Evolutionary conservation across 2,329 filamentous ascomycete species (phyloP).

Genomic region (Neofusicoccum kwambonambiense): DNA sequence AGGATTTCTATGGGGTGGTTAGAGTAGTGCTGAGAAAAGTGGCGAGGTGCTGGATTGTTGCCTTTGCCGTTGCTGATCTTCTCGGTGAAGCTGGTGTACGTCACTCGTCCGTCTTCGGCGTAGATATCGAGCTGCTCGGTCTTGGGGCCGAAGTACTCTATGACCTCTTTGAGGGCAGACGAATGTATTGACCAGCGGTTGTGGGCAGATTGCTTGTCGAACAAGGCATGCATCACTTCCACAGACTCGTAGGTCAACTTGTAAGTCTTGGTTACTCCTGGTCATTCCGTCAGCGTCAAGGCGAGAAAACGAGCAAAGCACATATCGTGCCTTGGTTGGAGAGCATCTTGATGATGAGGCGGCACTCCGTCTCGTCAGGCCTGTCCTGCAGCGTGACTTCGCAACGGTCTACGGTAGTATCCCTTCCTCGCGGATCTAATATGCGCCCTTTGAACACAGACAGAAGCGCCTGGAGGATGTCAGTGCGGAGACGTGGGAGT

Average conservation of each 20-base stretch:
- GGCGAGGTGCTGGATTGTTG: constrained; percentile 26
- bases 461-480: constrained; percentile 48
- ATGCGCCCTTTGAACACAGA: constrained; percentile 71
- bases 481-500: background rate
- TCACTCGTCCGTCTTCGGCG: constrained; percentile 65
- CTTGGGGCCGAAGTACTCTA: constrained; percentile 77
- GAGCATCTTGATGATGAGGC: constrained; percentile 70
- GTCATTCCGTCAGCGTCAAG: background rate
- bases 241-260: constrained; percentile 71
- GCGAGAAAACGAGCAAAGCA: background rate
- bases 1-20: constrained; percentile 58
- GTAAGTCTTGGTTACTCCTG: constrained; percentile 73
- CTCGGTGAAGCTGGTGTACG: constrained; percentile 80
- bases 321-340: constrained; percentile 63
- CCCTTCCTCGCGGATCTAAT: constrained; percentile 63
- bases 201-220: constrained; percentile 63
- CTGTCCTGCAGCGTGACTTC: constrained; percentile 73
- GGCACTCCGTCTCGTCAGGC: constrained; percentile 64
- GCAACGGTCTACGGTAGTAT: constrained; percentile 70
- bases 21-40: background rate
- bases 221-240: constrained; percentile 74
- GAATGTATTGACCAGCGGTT: constrained; percentile 74
- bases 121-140: constrained; percentile 80
- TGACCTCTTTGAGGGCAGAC: constrained; percentile 68
- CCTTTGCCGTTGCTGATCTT: constrained; percentile 69